These are phyloP conservation scores for Fusarium dlaminii DNA, from an alignment of 2,329 filamentous ascomycete genomes.

Conservation along the genomic window DNA sequence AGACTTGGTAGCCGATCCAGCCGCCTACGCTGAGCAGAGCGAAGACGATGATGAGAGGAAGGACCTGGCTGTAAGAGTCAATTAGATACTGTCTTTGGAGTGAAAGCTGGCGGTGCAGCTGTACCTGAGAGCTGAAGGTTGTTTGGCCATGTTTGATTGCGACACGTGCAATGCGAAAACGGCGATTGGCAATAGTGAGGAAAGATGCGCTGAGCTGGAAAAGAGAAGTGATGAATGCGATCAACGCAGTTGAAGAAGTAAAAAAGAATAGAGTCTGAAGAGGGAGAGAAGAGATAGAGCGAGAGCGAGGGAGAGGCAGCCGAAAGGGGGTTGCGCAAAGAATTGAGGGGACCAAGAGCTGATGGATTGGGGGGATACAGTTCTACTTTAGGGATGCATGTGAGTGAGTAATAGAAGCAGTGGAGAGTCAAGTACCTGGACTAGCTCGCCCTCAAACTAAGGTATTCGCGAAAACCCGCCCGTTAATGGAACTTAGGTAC, in stretches of 20 bases:
- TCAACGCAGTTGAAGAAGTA: constrained; percentile 17
- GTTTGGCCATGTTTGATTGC: constrained; percentile 34
- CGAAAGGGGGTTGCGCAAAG: constrained; percentile 24
- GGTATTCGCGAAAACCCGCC: constrained; percentile 3
- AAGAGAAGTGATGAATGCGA: constrained; percentile 8
- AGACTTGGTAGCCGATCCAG: constrained; percentile 78
- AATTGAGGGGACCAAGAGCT: constrained; percentile 28
- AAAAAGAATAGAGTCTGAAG: neutral
- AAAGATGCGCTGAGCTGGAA: neutral
- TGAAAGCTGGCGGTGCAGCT: neutral
- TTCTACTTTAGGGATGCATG: neutral
- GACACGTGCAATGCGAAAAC: constrained; percentile 1
- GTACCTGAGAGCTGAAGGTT: constrained; percentile 39
- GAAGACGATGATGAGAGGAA: constrained; percentile 74
- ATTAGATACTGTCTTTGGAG: neutral
- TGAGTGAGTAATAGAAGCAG: neutral
- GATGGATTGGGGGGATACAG: constrained; percentile 14
- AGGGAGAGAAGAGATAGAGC: neutral
- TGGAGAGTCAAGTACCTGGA: neutral
- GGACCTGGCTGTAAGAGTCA: constrained; percentile 60
- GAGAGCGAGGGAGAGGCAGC: constrained; percentile 9
- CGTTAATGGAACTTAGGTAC: neutral
- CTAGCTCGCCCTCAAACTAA: constrained; percentile 4
- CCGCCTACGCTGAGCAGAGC: constrained; percentile 67
- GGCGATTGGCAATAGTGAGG: neutral